Percentiles rank a stretch among this genome's conserved stretches.
Conservation (phyloP, 1,139 yeast species). For the Kluyveromyces marxianus region DNA sequence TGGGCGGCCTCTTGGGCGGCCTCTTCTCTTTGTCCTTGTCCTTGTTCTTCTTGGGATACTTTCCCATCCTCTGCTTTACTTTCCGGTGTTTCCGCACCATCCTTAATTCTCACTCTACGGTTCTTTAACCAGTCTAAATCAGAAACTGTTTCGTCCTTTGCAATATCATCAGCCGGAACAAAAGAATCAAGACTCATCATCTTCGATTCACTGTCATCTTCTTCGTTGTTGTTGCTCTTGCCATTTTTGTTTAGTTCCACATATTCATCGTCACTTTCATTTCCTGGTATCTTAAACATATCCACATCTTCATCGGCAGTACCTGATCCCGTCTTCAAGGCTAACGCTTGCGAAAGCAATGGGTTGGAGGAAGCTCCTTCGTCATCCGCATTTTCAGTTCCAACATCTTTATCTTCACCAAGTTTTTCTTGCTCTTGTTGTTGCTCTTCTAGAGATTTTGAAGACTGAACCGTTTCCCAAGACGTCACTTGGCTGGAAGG, state of each 20-base stretch:
- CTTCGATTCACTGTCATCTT: conserved; percentile 26
- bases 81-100: conserved; percentile 28
- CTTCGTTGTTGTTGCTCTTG: conserved; percentile 21
- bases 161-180: conserved; percentile 22
- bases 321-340: conserved; percentile 27
- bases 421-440: no score
- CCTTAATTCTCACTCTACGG: conserved; percentile 68
- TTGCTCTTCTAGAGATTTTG: neutral
- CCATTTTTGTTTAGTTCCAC: conserved; percentile 37
- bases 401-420: conserved; percentile 37
- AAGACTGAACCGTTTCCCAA: conserved; percentile 20
- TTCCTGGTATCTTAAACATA: conserved; percentile 34
- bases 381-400: conserved; percentile 16
- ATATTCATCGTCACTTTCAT: conserved; percentile 63
- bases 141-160: conserved; percentile 50
- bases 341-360: conserved; percentile 33
- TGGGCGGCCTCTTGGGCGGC: conserved; percentile 18
- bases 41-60: neutral
- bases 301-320: conserved; percentile 21
- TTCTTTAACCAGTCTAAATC: conserved; percentile 87
- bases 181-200: conserved; percentile 29
- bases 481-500: conserved; percentile 43
- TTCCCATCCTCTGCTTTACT: conserved; percentile 8
- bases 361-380: conserved; percentile 23
- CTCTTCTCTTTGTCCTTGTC: neutral